Evolutionary conservation across 257 asterid genomes (phyloP).

Genomic region (Capsicum baccatum): DNA sequence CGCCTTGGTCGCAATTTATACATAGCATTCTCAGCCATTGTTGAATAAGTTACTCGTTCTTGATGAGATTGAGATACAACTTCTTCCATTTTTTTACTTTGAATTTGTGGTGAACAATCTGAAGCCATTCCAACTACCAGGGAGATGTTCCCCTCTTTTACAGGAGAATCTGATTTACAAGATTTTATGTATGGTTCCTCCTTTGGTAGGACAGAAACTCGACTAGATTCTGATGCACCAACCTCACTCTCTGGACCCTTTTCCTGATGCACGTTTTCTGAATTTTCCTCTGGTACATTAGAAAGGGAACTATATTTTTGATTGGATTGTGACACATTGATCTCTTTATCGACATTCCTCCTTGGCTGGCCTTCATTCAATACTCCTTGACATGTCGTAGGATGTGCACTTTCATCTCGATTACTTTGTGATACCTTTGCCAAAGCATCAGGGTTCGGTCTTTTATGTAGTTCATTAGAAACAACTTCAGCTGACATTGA

Average conservation of each 20-base stretch:
- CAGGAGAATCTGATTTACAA: slow-evolving; percentile 37
- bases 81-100: slow-evolving; percentile 37
- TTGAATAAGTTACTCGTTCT: slow-evolving; percentile 38
- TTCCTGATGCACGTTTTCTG: slow-evolving; percentile 40
- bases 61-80: slow-evolving; percentile 44
- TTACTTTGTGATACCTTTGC: too few species aligned
- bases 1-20: slow-evolving; percentile 53
- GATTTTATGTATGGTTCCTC: slow-evolving; percentile 38
- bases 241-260: slow-evolving; percentile 38
- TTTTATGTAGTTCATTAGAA: too few species aligned
- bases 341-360: too few species aligned
- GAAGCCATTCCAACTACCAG: slow-evolving; percentile 36
- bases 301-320: slow-evolving; percentile 37
- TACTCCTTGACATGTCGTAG: too few species aligned
- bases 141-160: slow-evolving; percentile 31
- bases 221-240: slow-evolving; percentile 43
- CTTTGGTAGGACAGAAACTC: slow-evolving; percentile 48
- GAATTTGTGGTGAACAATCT: slow-evolving; percentile 37
- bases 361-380: too few species aligned
- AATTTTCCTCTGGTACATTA: slow-evolving; percentile 36
- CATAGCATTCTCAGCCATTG: slow-evolving; percentile 40
- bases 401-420: too few species aligned
- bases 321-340: slow-evolving; percentile 21
- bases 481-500: too few species aligned
- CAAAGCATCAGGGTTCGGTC: too few species aligned